Evolutionary conservation across 768 basidiomycete species (phyloP), one percentile per base, ranked within the genome.

Genomic region (Kwoniella sp.): DNA sequence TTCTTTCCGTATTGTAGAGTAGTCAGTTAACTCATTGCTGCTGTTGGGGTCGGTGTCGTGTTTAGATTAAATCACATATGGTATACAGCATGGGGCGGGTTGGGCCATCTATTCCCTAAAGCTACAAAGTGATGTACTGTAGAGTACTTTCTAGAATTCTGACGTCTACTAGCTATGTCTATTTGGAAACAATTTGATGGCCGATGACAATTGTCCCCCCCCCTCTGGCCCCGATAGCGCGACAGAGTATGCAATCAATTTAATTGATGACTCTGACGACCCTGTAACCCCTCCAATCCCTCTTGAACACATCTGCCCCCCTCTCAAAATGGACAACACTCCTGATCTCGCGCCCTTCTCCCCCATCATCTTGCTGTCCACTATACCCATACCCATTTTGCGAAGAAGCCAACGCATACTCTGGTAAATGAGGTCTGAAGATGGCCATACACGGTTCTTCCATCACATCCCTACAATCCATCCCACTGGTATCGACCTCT

Each of bases 391-490:
- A 5, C 10, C 47, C 48, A 24, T 2, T 15, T 17, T 58, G 25
- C n/a, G 46, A 30, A 3, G 27, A 30, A 2, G 19, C 8, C 17
- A 44, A 36, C 15, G 37, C 37, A 26, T 26, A 25, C 10, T 60
- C 58, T 2, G 52, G 47, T 8, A 62, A n/a, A 24, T 57, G 64
- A 13, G 78, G 77, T 30, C 63, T 58, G 30, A 77, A 77, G 21
- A 53, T 52, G 7, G 60, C 40, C 70, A 79, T 72, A 51, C 72
- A 66, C 21, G 67, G 65, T 40, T 74, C 70, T 51, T 79, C 78
- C 60, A 79, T 49, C 2, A 78, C 64, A 66, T 79, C 78, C 55
- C 78, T 55, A 12, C 56, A 67, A 52, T 79, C 78, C 64, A 73
- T 67, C 10, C 78, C 78, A 10, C 67, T 68, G 26, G 64, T 48